A percentile compares a stretch with the other conserved stretches of the same genome.
These are phyloP conservation scores for Venturia carpophila DNA, from an alignment of 2,329 filamentous ascomycete genomes.

Conservation along the genomic window DNA sequence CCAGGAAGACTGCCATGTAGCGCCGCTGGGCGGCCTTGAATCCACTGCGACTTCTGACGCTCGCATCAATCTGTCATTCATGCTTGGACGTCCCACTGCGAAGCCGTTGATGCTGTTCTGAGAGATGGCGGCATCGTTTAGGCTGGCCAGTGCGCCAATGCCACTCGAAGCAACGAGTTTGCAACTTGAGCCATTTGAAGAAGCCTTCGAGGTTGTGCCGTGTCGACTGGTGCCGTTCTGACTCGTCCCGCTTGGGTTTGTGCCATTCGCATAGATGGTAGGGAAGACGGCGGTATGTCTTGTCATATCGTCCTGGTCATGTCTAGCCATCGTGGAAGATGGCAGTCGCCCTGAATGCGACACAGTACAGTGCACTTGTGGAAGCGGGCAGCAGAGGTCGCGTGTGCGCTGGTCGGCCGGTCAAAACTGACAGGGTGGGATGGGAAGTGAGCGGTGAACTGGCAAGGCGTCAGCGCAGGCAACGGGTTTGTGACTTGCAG, in stretches of 20 bases:
- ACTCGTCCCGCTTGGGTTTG: not conserved
- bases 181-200: not conserved
- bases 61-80: not conserved
- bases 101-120: not conserved
- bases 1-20: not conserved
- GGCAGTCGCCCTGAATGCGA: not conserved
- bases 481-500: not conserved
- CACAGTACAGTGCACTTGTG: not conserved
- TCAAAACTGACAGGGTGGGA: not conserved
- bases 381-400: not conserved
- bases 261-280: not conserved
- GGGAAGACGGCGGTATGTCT: not conserved
- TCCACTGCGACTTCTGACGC: no score
- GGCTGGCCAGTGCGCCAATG: not conserved
- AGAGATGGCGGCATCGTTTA: not conserved
- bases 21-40: not conserved
- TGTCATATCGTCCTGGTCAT: not conserved
- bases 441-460: not conserved
- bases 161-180: not conserved
- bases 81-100: not conserved
- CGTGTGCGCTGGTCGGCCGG: not conserved
- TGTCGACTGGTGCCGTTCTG: not conserved
- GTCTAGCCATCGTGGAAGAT: not conserved
- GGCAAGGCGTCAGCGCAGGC: conserved; percentile 11
- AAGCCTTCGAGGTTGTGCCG: not conserved